A percentile compares a stretch with the other conserved stretches of the same genome.
These are phyloP conservation scores for Juglanconis sp. DNA, from an alignment of 2,329 filamentous ascomycete species.

Conservation along the genomic window DNA sequence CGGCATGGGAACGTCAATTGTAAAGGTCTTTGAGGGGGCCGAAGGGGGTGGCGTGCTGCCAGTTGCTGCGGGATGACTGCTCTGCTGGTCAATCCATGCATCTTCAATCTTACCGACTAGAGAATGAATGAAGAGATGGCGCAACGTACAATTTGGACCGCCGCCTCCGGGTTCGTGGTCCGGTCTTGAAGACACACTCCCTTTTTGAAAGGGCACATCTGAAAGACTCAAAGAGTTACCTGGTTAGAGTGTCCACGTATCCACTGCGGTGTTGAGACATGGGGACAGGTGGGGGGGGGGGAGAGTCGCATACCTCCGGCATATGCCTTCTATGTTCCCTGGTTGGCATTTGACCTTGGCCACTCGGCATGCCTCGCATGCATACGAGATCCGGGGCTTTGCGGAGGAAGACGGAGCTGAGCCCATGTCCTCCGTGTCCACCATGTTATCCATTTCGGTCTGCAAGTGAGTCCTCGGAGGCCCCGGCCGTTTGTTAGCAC, in stretches of 20 bases:
- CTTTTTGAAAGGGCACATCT: conserved; percentile 52
- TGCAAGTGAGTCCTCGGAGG: background rate
- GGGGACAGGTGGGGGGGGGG: background rate
- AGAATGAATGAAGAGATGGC: background rate
- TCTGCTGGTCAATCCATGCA: background rate
- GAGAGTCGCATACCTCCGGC: conserved; percentile 42
- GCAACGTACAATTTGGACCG: conserved; percentile 40
- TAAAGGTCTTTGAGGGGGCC: conserved; percentile 47
- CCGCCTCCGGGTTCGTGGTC: conserved; percentile 47
- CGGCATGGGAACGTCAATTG: conserved; percentile 49
- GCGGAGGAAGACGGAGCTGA: background rate
- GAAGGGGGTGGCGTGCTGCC: conserved; percentile 31
- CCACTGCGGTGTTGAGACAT: background rate
- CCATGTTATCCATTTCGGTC: background rate
- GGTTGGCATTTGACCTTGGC: conserved; percentile 53
- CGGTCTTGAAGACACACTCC: conserved; percentile 51
- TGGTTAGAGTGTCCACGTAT: background rate
- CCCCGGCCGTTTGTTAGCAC: too few species aligned
- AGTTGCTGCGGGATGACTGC: conserved; percentile 11
- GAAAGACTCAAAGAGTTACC: conserved; percentile 2
- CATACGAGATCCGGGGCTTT: conserved; percentile 38
- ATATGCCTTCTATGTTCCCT: conserved; percentile 45
- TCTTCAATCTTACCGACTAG: background rate
- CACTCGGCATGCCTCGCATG: conserved; percentile 52
- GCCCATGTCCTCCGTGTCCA: background rate